Base-by-base conservation (phyloP, 495 filamentous ascomycete species). In the Hyaloscypha hepaticicola region DNA sequence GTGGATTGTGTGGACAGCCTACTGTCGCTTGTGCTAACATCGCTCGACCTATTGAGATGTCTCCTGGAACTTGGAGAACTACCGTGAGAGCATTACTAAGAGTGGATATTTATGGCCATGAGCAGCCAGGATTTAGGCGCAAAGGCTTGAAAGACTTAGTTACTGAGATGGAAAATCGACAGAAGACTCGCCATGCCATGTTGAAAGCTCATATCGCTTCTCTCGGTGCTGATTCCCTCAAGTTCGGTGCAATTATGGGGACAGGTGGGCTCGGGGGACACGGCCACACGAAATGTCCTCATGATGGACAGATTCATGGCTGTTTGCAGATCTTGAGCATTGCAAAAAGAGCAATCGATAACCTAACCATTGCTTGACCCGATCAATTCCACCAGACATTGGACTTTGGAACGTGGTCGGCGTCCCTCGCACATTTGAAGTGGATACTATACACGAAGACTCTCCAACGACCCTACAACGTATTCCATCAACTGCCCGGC, bases 141-240 rank as follows among this genome's bases (percentile, higher is more conserved):
- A 69, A 76, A n/a, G 83, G 82, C 4, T 68, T 85, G 2, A 81
- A 79, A 72, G 81, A 82, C 55, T 75, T 85, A 34, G 78, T 84
- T 33, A 52, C 62, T 24, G 70, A 79, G 64, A 76, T 84, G 74
- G 83, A 85, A 73, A 74, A 79, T 58, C 75, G 78, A 41, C 75
- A 74, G 16, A 70, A 68, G 19, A 67, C 64, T 26, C 68, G 82
- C 12, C 81, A 84, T 60, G 79, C 82, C 26, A 70, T 16, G 76
- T 74, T 52, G 33, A 58, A 65, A 58, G 61, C 55, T 8, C 56
- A 60, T 62, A 11, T 63, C 72, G 64, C 55, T 68, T 52, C 34
- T 31, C n/a, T 28, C 50, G 29, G 52, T 11, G 16, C 65, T 27
- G 14, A 45, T 19, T 14, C 38, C 4, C 3, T 45, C 7, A 16